phyloP scores from a whole-genome alignment of 305 asterid species.

The Rubia peregrina region DNA sequence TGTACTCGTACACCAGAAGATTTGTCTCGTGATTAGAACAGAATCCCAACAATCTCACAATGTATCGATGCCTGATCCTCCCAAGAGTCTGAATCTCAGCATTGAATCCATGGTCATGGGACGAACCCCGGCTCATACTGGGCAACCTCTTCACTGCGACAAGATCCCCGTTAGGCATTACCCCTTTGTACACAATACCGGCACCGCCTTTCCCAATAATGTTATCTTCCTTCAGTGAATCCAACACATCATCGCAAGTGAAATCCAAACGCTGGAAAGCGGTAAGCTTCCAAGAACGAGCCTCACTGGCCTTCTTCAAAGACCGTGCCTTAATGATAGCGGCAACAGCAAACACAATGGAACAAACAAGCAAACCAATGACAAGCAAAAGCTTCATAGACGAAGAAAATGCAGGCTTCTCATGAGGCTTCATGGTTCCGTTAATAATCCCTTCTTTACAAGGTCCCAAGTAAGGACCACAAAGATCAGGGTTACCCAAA shows the following conservation, averaged over 20 bases:
- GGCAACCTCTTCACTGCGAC: slow-evolving; percentile 84
- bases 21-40: slow-evolving; percentile 88
- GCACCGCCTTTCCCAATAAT: slow-evolving; percentile 95
- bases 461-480: slow-evolving; percentile 81
- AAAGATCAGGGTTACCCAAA: slow-evolving; percentile 73
- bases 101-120: slow-evolving; percentile 91
- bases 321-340: slow-evolving; percentile 80
- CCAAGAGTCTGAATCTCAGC: slow-evolving; percentile 94
- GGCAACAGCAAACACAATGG: slow-evolving; percentile 75
- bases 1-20: slow-evolving; percentile 75
- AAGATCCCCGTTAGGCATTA: slow-evolving; percentile 56
- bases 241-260: slow-evolving; percentile 74
- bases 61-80: slow-evolving; percentile 82
- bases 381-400: slow-evolving; percentile 82
- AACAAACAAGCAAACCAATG: slow-evolving; percentile 66
- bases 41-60: slow-evolving; percentile 72
- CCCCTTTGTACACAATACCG: slow-evolving; percentile 82
- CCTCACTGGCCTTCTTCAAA: slow-evolving; percentile 62
- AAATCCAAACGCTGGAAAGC: slow-evolving; percentile 92
- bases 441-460: slow-evolving; percentile 57
- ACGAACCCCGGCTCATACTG: slow-evolving; percentile 69
- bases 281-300: slow-evolving; percentile 88
- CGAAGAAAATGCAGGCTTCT: slow-evolving; percentile 52
- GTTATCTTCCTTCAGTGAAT: slow-evolving; percentile 76
- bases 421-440: slow-evolving; percentile 45